Base-by-base conservation (phyloP, 495 filamentous ascomycete genomes). In the Talaromyces ruber region DNA sequence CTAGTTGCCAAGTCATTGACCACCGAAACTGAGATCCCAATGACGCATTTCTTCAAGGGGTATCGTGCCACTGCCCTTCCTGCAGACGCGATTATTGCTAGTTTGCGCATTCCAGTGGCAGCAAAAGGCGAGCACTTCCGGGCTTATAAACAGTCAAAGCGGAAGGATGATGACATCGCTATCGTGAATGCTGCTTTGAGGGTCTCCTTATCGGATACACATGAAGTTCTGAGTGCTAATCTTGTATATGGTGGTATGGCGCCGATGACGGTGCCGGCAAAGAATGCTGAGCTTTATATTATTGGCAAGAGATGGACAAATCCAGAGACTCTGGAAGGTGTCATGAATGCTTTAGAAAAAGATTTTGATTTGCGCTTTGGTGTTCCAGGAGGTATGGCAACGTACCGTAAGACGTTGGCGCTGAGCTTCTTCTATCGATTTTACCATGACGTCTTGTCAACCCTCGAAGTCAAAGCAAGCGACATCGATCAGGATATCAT, bases 131-230 rank as follows among this genome's bases (percentile, higher is more conserved):
- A 88, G 66, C 86, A 84, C 64, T 82, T 93, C 64, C 79, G 84
- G 18, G 85, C 93, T 2, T 97, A 96, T 73, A 98, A 98, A 72
- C 93, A 97, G 68, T 85, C 93, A 0, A 98, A 97, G 79, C 79
- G 93, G 58, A 97, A 97, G 67, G 93, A 97, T 68, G 93, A 97
- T 71, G 93, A 98, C 74, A 97, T 97, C 70, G 93, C 93, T 9
- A 97, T 98, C 62, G 93, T 96, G 45, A 97, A 93, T 62, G 84
- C 88, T 8, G 88, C 91, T 5, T 71, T 97, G 39, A 85, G 89
- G 51, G 80, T 96, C 6, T 80, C 79, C 3, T 74, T 98, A 2
- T 82, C 83, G 32, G 81, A 87, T 1, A 74, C 75, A 4, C 80
- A 92, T 39, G 70, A 82, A 11, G 90, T 96, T 7, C 80, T 84